phyloP scores from a whole-genome alignment of 805 yeast genomes.

The Zygosaccharomyces gambellarensis region DNA sequence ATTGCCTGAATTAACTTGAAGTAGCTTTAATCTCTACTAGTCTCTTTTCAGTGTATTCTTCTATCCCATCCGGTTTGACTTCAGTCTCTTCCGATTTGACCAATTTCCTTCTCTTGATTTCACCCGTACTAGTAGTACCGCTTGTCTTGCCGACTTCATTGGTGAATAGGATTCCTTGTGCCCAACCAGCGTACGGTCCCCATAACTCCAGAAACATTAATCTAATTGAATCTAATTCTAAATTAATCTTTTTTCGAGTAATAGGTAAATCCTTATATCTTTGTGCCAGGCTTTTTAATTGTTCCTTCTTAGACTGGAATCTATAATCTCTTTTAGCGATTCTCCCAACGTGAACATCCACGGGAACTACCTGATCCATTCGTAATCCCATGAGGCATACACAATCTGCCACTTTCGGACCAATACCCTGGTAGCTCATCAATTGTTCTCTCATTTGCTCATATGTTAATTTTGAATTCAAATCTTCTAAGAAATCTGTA shows the following conservation, averaged over 20 bases:
- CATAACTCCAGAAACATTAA: conserved; percentile 58
- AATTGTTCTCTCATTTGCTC: conserved; percentile 38
- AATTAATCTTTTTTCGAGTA: conserved; percentile 32
- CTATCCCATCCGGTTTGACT: conserved; percentile 8
- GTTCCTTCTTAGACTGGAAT: conserved; percentile 36
- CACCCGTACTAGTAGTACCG: conserved; percentile 46
- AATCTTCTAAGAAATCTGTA: conserved; percentile 36
- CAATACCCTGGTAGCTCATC: conserved; percentile 76
- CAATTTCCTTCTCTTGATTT: conserved; percentile 22
- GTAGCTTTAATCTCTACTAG: conserved; percentile 8
- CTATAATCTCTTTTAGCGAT: conserved; percentile 81
- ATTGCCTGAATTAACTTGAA: background rate
- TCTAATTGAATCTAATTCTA: conserved; percentile 46
- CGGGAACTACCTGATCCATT: conserved; percentile 82
- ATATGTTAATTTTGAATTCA: conserved; percentile 41
- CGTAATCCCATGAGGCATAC: conserved; percentile 69
- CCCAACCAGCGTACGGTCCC: conserved; percentile 98
- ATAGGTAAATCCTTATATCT: conserved; percentile 29
- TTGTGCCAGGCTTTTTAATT: conserved; percentile 25
- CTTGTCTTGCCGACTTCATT: conserved; percentile 76
- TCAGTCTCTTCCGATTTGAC: conserved; percentile 2
- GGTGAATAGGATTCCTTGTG: conserved; percentile 89
- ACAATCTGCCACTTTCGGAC: conserved; percentile 98
- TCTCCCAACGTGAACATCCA: conserved; percentile 92
- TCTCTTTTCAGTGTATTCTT: conserved; percentile 4